Evolutionary conservation across 805 yeast genomes (phyloP), one percentile per base, ranked within the genome.

Genomic region (Debaryomyces hansenii): DNA sequence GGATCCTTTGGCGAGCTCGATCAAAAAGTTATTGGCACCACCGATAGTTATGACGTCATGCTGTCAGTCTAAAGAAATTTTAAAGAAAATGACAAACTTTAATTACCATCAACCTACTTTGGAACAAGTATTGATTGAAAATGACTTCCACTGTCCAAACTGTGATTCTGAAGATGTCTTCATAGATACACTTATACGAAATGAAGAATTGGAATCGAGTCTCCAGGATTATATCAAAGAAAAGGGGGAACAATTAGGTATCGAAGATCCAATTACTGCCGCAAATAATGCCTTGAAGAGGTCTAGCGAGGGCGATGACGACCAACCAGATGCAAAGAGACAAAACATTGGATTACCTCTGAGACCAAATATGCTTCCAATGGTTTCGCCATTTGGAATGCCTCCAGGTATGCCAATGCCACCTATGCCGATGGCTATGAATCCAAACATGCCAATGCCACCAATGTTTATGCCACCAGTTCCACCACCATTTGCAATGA

Each of bases 101-200:
- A 61, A 64, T 47, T 72, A 72, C 55, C 60, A 70, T 47, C 70
- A 69, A 53, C 52, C 58, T 5, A 69, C 63, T 14, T 55, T 72
- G 46, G 78, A 73, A 50, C 66, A 64, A 48, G 63, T 77, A 6
- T 69, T 92, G 20, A 75, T 92, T 43, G 96, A 88, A 21, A 79
- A 82, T 46, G 98, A 92, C 59, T 92, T 92, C 68, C 82, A 80
- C 33, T 92, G 99, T 67, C 98, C 99, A 4, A 84, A 82, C 52
- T 92, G 99, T 70, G 80, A 78, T 2, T 77, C 75, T 14, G 82
- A 79, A 20, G 97, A 90, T 47, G 75, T 88, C 1, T 82, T 82
- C 50, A 72, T 92, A 41, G 99, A 92, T 64, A 78, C 84, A 14
- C 70, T 92, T 39, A 71, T 73, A 4, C 72, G 75, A 1, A 90